phyloP scores from a whole-genome alignment of 2,329 filamentous ascomycete species.

The Fusarium luffae region DNA sequence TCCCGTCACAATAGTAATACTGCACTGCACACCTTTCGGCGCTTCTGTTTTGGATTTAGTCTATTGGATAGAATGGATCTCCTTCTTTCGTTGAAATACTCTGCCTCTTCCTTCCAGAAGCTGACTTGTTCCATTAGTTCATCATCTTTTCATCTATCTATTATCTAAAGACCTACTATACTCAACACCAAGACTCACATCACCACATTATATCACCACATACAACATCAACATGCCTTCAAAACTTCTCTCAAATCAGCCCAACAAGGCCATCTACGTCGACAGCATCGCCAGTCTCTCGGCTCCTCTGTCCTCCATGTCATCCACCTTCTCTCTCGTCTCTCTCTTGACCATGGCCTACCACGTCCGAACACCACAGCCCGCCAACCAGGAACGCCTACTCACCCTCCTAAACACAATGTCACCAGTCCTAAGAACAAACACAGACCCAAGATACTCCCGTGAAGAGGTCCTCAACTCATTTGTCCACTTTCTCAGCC shows the following conservation, averaged over 20 bases:
- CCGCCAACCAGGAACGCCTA: conserved; percentile 46
- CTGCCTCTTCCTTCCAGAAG: conserved; percentile 35
- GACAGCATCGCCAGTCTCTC: conserved; percentile 48
- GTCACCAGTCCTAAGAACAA: conserved; percentile 38
- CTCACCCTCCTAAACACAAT: conserved; percentile 51
- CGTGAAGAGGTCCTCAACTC: conserved; percentile 48
- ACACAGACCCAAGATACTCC: conserved; percentile 29
- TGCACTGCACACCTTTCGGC: conserved; percentile 5
- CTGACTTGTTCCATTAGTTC: conserved; percentile 14
- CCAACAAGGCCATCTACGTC: conserved; percentile 40
- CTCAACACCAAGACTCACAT: conserved; percentile 8
- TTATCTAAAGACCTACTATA: not conserved
- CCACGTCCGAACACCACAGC: conserved; percentile 44
- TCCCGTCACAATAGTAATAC: not conserved
- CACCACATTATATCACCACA: not conserved
- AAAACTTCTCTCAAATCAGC: conserved; percentile 39
- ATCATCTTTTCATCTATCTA: conserved; percentile 4
- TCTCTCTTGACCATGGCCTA: conserved; percentile 51
- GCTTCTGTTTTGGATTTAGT: conserved; percentile 21
- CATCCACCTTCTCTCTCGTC: conserved; percentile 49
- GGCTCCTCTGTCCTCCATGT: conserved; percentile 47
- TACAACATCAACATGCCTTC: conserved; percentile 19
- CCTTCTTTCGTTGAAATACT: conserved; percentile 17
- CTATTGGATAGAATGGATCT: conserved; percentile 24
- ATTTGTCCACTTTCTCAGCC: conserved; percentile 47